Evolutionary conservation across 768 basidiomycete species (phyloP).

Genomic region (Pulveroboletus sp.): DNA sequence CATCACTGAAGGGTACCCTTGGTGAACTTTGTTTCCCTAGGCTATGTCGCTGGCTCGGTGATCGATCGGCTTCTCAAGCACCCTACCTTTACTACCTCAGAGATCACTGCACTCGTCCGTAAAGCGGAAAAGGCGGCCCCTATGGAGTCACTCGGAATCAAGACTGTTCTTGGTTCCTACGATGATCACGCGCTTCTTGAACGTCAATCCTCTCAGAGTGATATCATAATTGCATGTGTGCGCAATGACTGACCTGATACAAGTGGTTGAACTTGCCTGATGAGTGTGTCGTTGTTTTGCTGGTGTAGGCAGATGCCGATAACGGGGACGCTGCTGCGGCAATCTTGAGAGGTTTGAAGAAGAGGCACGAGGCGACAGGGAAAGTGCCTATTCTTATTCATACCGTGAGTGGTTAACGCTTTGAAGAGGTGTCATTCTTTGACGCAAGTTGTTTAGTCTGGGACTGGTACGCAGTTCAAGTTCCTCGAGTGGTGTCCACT

Average conservation of each 20-base stretch:
- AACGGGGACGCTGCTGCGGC: slow-evolving; percentile 42
- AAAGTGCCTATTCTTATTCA: slow-evolving; percentile 53
- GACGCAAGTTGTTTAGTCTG: slow-evolving; percentile 37
- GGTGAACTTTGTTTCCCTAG: slow-evolving; percentile 9
- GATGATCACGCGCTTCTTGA: slow-evolving; percentile 41
- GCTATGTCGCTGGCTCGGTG: slow-evolving; percentile 34
- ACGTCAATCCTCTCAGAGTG: slow-evolving; percentile 41
- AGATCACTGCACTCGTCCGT: slow-evolving; percentile 30
- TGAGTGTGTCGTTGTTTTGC: not conserved
- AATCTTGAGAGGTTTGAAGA: slow-evolving; percentile 52
- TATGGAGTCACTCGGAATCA: slow-evolving; percentile 25
- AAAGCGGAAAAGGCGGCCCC: slow-evolving; percentile 24
- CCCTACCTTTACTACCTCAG: slow-evolving; percentile 17
- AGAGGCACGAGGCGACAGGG: slow-evolving; percentile 40
- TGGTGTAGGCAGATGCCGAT: slow-evolving; percentile 45
- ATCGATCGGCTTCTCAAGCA: slow-evolving; percentile 31
- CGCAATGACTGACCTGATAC: not conserved
- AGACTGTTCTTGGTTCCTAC: slow-evolving; percentile 41
- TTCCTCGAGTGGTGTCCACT: not conserved
- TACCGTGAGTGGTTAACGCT: slow-evolving; percentile 42
- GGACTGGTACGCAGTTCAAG: slow-evolving; percentile 37
- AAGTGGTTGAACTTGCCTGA: not conserved
- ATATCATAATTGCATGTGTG: slow-evolving; percentile 44
- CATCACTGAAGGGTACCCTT: not conserved
- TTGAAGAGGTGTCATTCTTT: not conserved